Base-by-base conservation (phyloP, 2,329 filamentous ascomycete species). In the Ceratocystis variospora region DNA sequence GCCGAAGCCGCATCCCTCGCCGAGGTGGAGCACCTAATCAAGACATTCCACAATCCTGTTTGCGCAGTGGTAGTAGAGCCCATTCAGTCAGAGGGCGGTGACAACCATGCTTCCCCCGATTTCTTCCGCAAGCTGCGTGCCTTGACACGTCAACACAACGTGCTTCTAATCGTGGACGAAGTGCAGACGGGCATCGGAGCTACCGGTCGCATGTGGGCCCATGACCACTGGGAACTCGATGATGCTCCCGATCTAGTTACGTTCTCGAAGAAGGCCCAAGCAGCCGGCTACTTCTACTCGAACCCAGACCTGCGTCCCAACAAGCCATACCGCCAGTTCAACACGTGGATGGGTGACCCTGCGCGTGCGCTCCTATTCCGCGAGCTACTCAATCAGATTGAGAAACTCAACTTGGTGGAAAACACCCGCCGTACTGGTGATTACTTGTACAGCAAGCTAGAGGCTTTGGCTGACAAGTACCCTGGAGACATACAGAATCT, bases 151-250 rank as follows among this genome's bases (percentile, higher is more conserved):
- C 85, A 84, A 73, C 81, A 87, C 76, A 79, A 85, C 68, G 81
- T 89, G 45, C 81, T 89, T 69, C 78, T 93, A 75, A 93, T 93
- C 71, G 88, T 90, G 66, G 89, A 93, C 72, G 89, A 92, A 76
- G 89, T 93, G 44, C 89, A 93, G 76, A 93, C 89, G 19, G 88
- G 88, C 73, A 85, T 92, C 63, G 89, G 89, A 72, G 88, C 89
- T n/a, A 93, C 89, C 0, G 89, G 89, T 68, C 89, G 88, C 73
- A 91, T 92, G 82, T 93, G 89, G 89, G 89, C 87, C 15, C 89
- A 93, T 75, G 88, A 91, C 71, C 88, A 92, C 81, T 93, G 89
- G 89, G 82, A 87, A 72, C 79, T 92, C 55, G 72, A 78, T 50
- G 78, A 83, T 10, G 87, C 88, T 25, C 89, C 89, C 1, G 89